A percentile compares a stretch with the other conserved stretches of the same genome.
phyloP scores from a whole-genome alignment of 2,329 filamentous ascomycete genomes.

The Microsporum canis region DNA sequence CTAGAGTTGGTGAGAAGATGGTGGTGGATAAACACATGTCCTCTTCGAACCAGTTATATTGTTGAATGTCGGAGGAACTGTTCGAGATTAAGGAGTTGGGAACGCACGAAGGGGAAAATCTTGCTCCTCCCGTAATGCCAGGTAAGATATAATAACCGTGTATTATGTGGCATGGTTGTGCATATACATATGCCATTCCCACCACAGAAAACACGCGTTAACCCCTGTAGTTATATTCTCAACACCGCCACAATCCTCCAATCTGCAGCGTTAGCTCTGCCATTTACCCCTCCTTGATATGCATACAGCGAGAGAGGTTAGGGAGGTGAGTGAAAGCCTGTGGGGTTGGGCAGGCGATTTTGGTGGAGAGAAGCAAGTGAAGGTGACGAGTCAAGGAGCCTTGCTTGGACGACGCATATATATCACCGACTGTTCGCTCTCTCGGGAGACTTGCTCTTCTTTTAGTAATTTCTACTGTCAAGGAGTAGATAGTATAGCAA shows the following conservation, averaged over 20 bases:
- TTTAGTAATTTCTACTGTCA: neutral
- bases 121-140: no score
- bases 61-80: neutral
- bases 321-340: neutral
- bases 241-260: neutral
- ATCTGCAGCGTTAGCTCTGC: neutral
- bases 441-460: neutral
- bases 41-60: neutral
- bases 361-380: neutral
- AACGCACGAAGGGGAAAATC: no score
- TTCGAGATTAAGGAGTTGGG: neutral
- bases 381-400: neutral
- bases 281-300: slow-evolving; percentile 1
- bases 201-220: neutral
- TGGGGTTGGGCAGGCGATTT: neutral
- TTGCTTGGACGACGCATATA: neutral
- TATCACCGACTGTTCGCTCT: neutral
- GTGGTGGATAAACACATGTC: no score
- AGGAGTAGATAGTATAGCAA: neutral
- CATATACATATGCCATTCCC: neutral
- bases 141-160: neutral
- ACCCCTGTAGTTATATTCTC: neutral
- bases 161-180: neutral
- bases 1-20: neutral
- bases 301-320: neutral